Base-by-base conservation (phyloP, 345 rosid species). In the Populus pruinosa region DNA sequence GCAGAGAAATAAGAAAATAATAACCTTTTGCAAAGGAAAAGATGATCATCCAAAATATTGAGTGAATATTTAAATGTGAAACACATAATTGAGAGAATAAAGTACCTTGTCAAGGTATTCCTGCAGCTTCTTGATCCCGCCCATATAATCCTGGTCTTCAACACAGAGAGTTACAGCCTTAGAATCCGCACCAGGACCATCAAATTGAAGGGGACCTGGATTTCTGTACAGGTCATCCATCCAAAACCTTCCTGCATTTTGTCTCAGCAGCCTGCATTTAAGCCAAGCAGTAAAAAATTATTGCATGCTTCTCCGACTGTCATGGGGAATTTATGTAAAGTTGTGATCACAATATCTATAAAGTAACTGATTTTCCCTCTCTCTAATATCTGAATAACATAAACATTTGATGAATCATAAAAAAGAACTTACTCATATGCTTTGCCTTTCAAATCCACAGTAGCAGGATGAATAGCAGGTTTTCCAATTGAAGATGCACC, bases 61-160 rank as follows among this genome's bases (percentile, higher is more conserved):
- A 33, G 38, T 13, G 2, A 27, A 64, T 64, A 25, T 64, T 27
- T 64, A 13, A 31, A 35, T 6, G 29, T 11, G 8, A 27, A 39
- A 31, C 12, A 43, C 35, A 68, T 41, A 59, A 61, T 10, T 47
- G 50, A 67, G 70, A 68, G 36, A 63, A 75, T 8, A 66, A 20
- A 27, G 80, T 61, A 95, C 99, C 97, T 92, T 88, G 78, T 92
- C 97, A 39, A 96, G 91, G 82, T 93, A 90, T 79, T 86, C 94
- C 87, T 92, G 97, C 71, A 96, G 88, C 83, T 89, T 82, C 91
- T 93, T 93, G 76, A 93, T 94, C 73, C 98, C 90, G n/a, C 99
- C 99, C 98, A 96, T 94, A 90, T 96, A 96, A 87, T 96, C 99
- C 87, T 90, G 95, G 78, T 96, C 99, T 87, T 96, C 99, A 80